Evolutionary conservation across 2,329 filamentous ascomycete genomes (phyloP).

Genomic region (Drechslerella dactyloides): DNA sequence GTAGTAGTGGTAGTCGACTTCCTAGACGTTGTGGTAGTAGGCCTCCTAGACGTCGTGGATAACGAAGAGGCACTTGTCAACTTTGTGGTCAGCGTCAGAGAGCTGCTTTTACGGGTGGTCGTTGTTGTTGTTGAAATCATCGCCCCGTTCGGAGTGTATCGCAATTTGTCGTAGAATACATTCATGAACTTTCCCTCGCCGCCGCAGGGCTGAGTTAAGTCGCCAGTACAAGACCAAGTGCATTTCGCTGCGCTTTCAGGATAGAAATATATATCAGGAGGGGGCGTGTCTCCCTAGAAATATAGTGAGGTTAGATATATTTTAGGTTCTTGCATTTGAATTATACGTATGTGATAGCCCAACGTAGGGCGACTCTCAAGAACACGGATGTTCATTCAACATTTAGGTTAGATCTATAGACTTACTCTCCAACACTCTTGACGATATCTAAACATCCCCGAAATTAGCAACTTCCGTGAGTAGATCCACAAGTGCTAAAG

Average conservation of each 20-base stretch:
- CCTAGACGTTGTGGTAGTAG: slow-evolving; percentile 40
- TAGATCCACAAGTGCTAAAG: not conserved
- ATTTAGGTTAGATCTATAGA: no score
- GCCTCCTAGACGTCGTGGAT: not conserved
- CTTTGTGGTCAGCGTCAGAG: no score
- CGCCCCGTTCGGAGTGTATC: slow-evolving; percentile 13
- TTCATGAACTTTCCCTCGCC: slow-evolving; percentile 57
- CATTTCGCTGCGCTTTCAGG: slow-evolving; percentile 53
- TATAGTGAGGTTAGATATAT: slow-evolving; percentile 56
- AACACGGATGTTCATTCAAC: no score
- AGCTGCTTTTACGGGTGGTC: no score
- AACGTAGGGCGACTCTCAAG: no score
- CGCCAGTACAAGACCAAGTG: slow-evolving; percentile 56
- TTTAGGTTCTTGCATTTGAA: no score
- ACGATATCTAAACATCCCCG: slow-evolving; percentile 47
- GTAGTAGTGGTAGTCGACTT: slow-evolving; percentile 19
- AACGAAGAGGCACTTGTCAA: no score
- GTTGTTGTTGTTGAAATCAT: not conserved
- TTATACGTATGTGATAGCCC: no score
- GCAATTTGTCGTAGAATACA: slow-evolving; percentile 34
- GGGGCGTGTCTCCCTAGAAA: slow-evolving; percentile 55
- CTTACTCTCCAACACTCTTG: slow-evolving; percentile 49
- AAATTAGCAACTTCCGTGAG: no score
- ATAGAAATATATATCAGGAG: slow-evolving; percentile 39
- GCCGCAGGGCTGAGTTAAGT: slow-evolving; percentile 56